Conservation (phyloP, 176 grass and related monocot species). For the Oryza officinalis region DNA sequence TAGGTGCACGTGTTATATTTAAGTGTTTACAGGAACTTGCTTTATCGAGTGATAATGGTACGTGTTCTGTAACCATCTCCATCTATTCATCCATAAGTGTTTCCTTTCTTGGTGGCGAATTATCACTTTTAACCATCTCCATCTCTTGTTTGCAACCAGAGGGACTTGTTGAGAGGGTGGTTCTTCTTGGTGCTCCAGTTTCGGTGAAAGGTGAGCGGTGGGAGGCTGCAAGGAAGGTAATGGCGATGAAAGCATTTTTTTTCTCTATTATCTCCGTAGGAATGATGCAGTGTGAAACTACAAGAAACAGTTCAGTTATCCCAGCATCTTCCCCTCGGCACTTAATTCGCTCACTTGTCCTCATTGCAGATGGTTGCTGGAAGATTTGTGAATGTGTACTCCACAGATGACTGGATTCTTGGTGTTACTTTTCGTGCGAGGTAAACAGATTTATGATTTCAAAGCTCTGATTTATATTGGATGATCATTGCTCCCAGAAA, state of each 20-base stretch:
- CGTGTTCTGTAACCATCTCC: not conserved
- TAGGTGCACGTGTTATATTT: constrained; percentile 90
- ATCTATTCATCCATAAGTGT: not conserved
- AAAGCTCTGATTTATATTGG: not conserved
- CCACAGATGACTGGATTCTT: constrained; percentile 93
- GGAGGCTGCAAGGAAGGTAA: constrained; percentile 85
- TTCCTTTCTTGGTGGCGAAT: not conserved
- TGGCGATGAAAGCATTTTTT: not conserved
- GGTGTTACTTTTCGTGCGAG: constrained; percentile 90
- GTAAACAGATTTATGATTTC: constrained; percentile 29
- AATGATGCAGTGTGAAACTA: not conserved
- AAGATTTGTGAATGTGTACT: constrained; percentile 92
- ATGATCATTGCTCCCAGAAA: not conserved
- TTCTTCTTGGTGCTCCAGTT: constrained; percentile 89
- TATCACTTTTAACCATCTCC: not conserved
- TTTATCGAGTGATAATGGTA: constrained; percentile 79
- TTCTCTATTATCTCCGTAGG: not conserved
- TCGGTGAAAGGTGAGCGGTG: constrained; percentile 75
- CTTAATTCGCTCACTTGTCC: not conserved
- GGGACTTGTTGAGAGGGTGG: constrained; percentile 88
- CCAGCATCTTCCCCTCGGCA: not conserved
- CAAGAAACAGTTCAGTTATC: not conserved
- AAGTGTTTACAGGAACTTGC: constrained; percentile 89
- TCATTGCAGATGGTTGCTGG: constrained; percentile 69
- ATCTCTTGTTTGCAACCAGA: constrained; percentile 38